These are phyloP conservation scores for Elsinoe necatrix DNA, from an alignment of 2,329 filamentous ascomycete species.

Conservation along the genomic window DNA sequence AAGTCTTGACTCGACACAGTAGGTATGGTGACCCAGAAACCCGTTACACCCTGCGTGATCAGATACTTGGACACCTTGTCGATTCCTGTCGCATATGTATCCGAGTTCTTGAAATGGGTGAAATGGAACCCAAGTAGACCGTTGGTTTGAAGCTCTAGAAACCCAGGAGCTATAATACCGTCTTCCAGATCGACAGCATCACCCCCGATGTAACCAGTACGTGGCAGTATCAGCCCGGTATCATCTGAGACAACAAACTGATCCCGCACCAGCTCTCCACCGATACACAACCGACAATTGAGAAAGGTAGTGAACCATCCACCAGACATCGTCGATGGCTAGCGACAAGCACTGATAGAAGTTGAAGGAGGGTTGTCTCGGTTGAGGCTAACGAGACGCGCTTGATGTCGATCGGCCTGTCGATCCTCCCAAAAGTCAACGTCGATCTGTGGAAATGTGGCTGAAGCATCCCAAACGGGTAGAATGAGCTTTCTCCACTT, in stretches of 20 bases:
- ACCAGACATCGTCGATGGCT: conserved; percentile 22
- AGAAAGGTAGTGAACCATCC: conserved; percentile 40
- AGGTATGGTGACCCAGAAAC: conserved; percentile 47
- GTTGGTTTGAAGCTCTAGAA: conserved; percentile 49
- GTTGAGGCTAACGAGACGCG: conserved; percentile 7
- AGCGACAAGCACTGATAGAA: not conserved
- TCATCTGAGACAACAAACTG: conserved; percentile 39
- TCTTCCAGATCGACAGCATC: conserved; percentile 42
- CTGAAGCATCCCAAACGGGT: conserved; percentile 5
- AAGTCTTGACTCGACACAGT: conserved; percentile 42
- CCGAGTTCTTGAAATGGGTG: conserved; percentile 39
- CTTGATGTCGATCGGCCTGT: not conserved
- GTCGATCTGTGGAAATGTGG: conserved; percentile 2
- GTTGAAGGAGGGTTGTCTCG: not conserved
- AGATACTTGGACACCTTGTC: conserved; percentile 42
- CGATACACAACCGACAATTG: conserved; percentile 38
- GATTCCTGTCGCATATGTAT: conserved; percentile 37
- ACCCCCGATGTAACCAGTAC: conserved; percentile 37
- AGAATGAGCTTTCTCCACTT: conserved; percentile 5
- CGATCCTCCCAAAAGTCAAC: not conserved
- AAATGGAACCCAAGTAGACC: conserved; percentile 48
- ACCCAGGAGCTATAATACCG: conserved; percentile 46
- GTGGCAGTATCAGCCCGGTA: conserved; percentile 36
- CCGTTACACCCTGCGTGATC: conserved; percentile 44
- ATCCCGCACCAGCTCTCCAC: conserved; percentile 37